Conservation (phyloP, 2,329 filamentous ascomycete species). For the Trichoderma pleuroti region DNA sequence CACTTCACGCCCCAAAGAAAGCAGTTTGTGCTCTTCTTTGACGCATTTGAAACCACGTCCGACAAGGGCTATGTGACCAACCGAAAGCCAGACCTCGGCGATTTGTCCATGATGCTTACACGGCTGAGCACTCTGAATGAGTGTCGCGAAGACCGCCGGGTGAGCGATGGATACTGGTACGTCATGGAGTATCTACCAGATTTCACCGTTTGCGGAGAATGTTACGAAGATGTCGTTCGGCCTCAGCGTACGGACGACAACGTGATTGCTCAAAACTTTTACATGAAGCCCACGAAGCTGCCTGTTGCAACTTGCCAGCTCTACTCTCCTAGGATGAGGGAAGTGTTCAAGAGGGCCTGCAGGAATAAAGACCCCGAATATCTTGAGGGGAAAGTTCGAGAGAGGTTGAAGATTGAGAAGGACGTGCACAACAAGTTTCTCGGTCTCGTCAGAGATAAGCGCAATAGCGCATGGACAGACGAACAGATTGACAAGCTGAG, state of each 20-base stretch:
- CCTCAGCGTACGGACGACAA: conserved; percentile 55
- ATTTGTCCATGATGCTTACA: conserved; percentile 61
- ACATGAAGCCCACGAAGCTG: conserved; percentile 55
- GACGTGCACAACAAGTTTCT: conserved; percentile 55
- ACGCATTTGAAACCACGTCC: conserved; percentile 55
- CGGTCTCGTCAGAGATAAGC: conserved; percentile 37
- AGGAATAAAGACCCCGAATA: conserved; percentile 63
- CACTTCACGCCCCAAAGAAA: conserved; percentile 52
- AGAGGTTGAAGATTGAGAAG: conserved; percentile 58
- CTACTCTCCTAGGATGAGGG: conserved; percentile 76
- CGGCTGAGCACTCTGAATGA: conserved; percentile 56
- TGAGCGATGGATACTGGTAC: conserved; percentile 69
- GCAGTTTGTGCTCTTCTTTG: conserved; percentile 58
- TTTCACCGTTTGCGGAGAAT: conserved; percentile 83
- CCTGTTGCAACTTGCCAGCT: conserved; percentile 66
- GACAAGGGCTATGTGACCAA: conserved; percentile 47
- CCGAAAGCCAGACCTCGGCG: conserved; percentile 52
- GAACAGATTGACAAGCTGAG: conserved; percentile 47
- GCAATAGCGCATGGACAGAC: conserved; percentile 38
- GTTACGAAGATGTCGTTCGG: conserved; percentile 75
- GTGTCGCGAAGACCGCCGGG: conserved; percentile 62
- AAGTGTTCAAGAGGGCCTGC: conserved; percentile 65
- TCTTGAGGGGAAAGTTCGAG: conserved; percentile 54
- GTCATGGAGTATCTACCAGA: conserved; percentile 71
- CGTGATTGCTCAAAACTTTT: conserved; percentile 63